A percentile compares a stretch with the other conserved stretches of the same genome.
phyloP scores from a whole-genome alignment of 148 eudicot species.

The Polygonum maritimum region DNA sequence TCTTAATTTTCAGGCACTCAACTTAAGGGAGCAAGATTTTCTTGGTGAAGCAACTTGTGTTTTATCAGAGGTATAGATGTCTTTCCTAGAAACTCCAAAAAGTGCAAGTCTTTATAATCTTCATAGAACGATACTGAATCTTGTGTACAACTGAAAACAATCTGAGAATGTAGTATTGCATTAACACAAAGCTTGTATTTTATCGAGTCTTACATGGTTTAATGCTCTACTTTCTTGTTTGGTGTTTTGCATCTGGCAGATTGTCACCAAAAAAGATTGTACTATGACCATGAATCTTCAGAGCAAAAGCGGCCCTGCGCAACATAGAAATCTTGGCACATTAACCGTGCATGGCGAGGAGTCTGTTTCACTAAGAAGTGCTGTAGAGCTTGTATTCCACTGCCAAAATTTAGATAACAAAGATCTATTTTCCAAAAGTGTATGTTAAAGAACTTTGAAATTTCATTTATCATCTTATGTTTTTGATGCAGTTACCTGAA shows the following conservation, averaged over 20 bases:
- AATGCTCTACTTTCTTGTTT: neutral
- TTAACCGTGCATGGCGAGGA: slow-evolving; percentile 75
- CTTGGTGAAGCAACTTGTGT: slow-evolving; percentile 79
- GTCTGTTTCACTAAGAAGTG: slow-evolving; percentile 52
- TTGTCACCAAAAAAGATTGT: slow-evolving; percentile 54
- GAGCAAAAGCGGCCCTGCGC: slow-evolving; percentile 18
- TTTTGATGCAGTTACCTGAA: neutral
- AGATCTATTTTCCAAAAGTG: slow-evolving; percentile 84
- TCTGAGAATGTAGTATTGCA: too few species aligned
- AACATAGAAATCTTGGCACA: slow-evolving; percentile 38
- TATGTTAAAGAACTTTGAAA: slow-evolving; percentile 18
- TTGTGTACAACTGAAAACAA: neutral
- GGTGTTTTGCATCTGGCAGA: slow-evolving; percentile 20
- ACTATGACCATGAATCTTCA: slow-evolving; percentile 59
- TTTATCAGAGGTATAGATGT: slow-evolving; percentile 76
- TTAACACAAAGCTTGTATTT: neutral
- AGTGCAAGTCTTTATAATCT: neutral
- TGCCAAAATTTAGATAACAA: slow-evolving; percentile 63
- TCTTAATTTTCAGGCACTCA: slow-evolving; percentile 37
- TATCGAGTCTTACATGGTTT: neutral
- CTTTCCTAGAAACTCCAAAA: neutral
- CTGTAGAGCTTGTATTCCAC: slow-evolving; percentile 57
- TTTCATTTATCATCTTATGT: neutral
- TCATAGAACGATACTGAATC: neutral
- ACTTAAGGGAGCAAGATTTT: slow-evolving; percentile 74